Conservation (phyloP, 2,329 filamentous ascomycete species). For the Venturiaceae sp. region DNA sequence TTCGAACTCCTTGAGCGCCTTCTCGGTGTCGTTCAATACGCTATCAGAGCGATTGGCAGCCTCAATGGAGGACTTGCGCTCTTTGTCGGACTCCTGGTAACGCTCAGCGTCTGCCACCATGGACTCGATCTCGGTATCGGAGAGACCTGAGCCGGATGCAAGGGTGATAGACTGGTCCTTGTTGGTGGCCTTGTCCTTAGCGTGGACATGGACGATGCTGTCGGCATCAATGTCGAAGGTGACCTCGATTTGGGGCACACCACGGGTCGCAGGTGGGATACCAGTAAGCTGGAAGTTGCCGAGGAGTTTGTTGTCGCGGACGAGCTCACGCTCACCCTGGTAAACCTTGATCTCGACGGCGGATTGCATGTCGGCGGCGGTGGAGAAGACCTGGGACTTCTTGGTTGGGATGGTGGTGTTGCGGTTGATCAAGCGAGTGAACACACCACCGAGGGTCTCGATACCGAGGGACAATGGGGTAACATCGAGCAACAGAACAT, state of each 20-base stretch:
- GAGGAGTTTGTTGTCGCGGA: slow-evolving; percentile 95
- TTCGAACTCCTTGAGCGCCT: slow-evolving; percentile 92
- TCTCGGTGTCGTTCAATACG: slow-evolving; percentile 95
- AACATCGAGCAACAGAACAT: slow-evolving; percentile 89
- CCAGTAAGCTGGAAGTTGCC: slow-evolving; percentile 99
- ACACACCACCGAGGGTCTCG: slow-evolving; percentile 94
- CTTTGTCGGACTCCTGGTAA: slow-evolving; percentile 90
- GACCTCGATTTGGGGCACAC: slow-evolving; percentile 93
- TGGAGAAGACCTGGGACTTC: slow-evolving; percentile 98
- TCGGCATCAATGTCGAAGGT: slow-evolving; percentile 98
- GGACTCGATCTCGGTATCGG: slow-evolving; percentile 85
- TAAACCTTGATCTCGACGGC: slow-evolving; percentile 99
- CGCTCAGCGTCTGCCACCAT: slow-evolving; percentile 99
- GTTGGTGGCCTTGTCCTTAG: slow-evolving; percentile 98
- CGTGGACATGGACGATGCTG: slow-evolving; percentile 94
- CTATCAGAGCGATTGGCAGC: slow-evolving; percentile 95
- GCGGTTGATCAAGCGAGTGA: slow-evolving; percentile 96
- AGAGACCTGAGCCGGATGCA: slow-evolving; percentile 93
- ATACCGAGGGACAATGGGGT: slow-evolving; percentile 96
- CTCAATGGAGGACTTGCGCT: slow-evolving; percentile 92
- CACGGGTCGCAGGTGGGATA: slow-evolving; percentile 90
- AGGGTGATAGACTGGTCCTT: slow-evolving; percentile 99
- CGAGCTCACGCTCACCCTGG: slow-evolving; percentile 99
- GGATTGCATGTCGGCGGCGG: slow-evolving; percentile 94
- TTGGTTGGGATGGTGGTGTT: slow-evolving; percentile 99